phyloP scores from a whole-genome alignment of 2,329 filamentous ascomycete species.

The Cercospora sp. region DNA sequence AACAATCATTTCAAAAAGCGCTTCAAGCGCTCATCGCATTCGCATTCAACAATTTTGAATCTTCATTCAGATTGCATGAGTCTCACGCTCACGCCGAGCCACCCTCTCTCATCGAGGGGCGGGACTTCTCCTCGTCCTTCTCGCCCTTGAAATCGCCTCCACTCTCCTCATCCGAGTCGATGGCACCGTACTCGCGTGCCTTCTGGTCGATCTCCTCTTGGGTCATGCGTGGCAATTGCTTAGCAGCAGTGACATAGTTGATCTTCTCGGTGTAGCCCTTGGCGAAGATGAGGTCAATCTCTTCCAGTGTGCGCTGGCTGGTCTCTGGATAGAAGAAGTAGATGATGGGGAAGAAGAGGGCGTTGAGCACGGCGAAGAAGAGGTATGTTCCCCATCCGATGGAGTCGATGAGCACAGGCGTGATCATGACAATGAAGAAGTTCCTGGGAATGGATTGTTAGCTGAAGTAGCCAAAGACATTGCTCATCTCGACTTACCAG shows the following conservation, averaged over 20 bases:
- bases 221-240: conserved; percentile 41
- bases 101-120: conserved; percentile 5
- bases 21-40: neutral
- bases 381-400: conserved; percentile 49
- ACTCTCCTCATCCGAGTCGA: conserved; percentile 17
- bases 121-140: conserved; percentile 15
- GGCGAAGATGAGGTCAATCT: conserved; percentile 33
- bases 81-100: neutral
- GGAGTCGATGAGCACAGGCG: conserved; percentile 50
- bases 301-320: conserved; percentile 30
- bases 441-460: conserved; percentile 45
- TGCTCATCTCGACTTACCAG: neutral
- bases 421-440: conserved; percentile 43
- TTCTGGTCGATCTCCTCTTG: conserved; percentile 40
- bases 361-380: conserved; percentile 46
- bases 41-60: neutral
- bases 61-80: neutral
- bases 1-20: neutral
- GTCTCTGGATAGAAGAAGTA: conserved; percentile 58
- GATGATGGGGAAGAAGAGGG: conserved; percentile 55
- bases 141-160: conserved; percentile 4
- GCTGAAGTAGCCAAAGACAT: neutral
- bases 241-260: conserved; percentile 42
- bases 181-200: conserved; percentile 32
- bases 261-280: conserved; percentile 34